These are phyloP conservation scores for Phylloporus sp. DNA, from an alignment of 768 basidiomycete genomes.

Conservation along the genomic window DNA sequence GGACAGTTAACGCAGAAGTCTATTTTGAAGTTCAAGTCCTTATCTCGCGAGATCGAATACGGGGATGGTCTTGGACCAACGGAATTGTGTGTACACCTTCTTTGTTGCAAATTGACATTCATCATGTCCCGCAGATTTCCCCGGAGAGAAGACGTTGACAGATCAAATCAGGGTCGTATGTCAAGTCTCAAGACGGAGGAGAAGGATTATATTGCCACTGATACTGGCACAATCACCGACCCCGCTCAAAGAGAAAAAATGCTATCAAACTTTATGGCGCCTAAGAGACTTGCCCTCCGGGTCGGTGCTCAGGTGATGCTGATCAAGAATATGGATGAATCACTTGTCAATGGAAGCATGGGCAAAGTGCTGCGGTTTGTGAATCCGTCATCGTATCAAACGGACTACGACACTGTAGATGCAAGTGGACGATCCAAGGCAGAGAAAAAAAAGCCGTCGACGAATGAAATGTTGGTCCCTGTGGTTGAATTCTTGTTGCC, in stretches of 20 bases:
- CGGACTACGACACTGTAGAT: constrained; percentile 36
- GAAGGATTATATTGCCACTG: constrained; percentile 52
- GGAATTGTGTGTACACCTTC: constrained; percentile 62
- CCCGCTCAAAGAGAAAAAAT: constrained; percentile 64
- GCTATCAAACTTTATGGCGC: constrained; percentile 90
- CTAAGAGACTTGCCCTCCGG: constrained; percentile 62
- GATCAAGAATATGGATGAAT: constrained; percentile 90
- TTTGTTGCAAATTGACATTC: background rate
- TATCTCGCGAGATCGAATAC: constrained; percentile 71
- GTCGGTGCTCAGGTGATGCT: constrained; percentile 90
- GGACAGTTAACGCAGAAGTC: constrained; percentile 65
- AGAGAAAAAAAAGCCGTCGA: constrained; percentile 25
- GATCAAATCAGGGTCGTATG: constrained; percentile 74
- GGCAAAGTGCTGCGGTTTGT: constrained; percentile 78
- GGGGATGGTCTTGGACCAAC: constrained; percentile 84
- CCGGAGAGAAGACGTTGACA: constrained; percentile 86
- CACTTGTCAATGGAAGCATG: constrained; percentile 91
- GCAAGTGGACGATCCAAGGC: constrained; percentile 35
- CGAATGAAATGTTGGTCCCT: constrained; percentile 47
- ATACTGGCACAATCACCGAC: constrained; percentile 59
- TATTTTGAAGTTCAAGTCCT: constrained; percentile 61
- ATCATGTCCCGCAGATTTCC: constrained; percentile 64
- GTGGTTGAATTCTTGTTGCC: constrained; percentile 75
- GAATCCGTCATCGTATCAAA: constrained; percentile 46
- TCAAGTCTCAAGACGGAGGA: constrained; percentile 50